A percentile compares a stretch with the other conserved stretches of the same genome.
Evolutionary conservation across 2,329 filamentous ascomycete genomes (phyloP).

Genomic region (Aspergillus ibericus): DNA sequence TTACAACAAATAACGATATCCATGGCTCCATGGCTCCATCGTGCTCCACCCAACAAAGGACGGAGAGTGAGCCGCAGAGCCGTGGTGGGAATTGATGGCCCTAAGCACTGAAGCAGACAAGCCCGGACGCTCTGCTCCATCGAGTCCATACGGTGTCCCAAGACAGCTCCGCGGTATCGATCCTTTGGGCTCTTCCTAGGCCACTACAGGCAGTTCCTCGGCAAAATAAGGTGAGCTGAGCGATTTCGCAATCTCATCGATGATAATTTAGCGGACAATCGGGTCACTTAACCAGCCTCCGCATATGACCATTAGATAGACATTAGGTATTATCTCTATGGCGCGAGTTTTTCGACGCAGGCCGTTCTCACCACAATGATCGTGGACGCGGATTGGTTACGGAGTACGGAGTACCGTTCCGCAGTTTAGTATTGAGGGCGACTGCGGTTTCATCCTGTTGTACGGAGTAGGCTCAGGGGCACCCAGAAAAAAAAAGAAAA

Average conservation of each 20-base stretch:
- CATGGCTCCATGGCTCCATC: constrained; percentile 14
- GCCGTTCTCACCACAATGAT: neutral
- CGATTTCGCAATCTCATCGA: neutral
- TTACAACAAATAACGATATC: constrained; percentile 14
- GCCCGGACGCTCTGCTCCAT: neutral
- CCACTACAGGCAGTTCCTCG: neutral
- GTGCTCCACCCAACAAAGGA: constrained; percentile 11
- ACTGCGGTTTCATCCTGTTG: neutral
- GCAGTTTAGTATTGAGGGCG: neutral
- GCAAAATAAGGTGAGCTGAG: neutral
- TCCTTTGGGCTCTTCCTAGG: neutral
- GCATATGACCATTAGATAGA: neutral
- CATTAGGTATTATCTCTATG: neutral
- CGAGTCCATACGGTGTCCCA: neutral
- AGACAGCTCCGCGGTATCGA: neutral
- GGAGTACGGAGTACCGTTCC: neutral
- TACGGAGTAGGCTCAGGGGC: neutral
- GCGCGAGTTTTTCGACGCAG: neutral
- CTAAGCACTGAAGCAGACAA: neutral
- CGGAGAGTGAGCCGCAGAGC: constrained; percentile 11
- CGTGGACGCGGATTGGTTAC: neutral
- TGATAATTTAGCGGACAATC: neutral
- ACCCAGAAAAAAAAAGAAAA: neutral
- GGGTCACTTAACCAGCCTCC: neutral
- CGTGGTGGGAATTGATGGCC: neutral